A percentile compares a stretch with the other conserved stretches of the same genome.
These are phyloP conservation scores for Scalesia atractyloides DNA, from an alignment of 129 eudicot species.

Conservation along the genomic window DNA sequence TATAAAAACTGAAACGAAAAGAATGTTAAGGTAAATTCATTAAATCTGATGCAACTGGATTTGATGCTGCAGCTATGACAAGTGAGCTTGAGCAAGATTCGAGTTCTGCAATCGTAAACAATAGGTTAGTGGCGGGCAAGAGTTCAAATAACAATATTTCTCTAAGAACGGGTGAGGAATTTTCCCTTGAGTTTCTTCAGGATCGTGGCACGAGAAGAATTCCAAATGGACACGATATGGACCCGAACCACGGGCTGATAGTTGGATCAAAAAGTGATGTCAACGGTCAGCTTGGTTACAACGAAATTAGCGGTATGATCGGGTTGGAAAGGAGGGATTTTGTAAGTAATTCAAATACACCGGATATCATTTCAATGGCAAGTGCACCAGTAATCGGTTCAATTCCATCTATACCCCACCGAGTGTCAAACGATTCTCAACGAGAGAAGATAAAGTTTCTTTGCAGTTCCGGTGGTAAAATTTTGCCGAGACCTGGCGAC, in stretches of 20 bases:
- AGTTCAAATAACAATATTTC: slow-evolving; percentile 47
- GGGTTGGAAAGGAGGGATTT: slow-evolving; percentile 61
- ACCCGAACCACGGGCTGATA: slow-evolving; percentile 29
- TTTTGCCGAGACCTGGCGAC: slow-evolving; percentile 85
- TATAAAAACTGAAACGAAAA: slow-evolving; percentile 7
- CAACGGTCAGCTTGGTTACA: slow-evolving; percentile 46
- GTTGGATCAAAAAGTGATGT: slow-evolving; percentile 45
- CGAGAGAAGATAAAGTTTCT: slow-evolving; percentile 76
- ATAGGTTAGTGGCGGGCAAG: slow-evolving; percentile 25
- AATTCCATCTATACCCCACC: slow-evolving; percentile 34
- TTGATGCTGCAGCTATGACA: slow-evolving; percentile 42
- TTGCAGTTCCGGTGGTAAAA: slow-evolving; percentile 84
- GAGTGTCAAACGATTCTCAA: slow-evolving; percentile 54
- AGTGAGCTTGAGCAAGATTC: slow-evolving; percentile 45
- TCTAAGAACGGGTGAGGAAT: slow-evolving; percentile 76
- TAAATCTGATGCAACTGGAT: slow-evolving; percentile 38
- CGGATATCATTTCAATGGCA: slow-evolving; percentile 40
- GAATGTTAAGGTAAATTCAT: slow-evolving; percentile 11
- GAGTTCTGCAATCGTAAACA: slow-evolving; percentile 20
- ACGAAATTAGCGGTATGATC: slow-evolving; percentile 54
- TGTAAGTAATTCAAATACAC: slow-evolving; percentile 47
- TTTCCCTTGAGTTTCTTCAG: slow-evolving; percentile 58
- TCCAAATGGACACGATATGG: slow-evolving; percentile 35
- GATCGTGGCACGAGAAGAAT: slow-evolving; percentile 52
- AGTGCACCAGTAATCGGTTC: slow-evolving; percentile 42